phyloP scores from a whole-genome alignment of 352 stramenopile species.

The Globisporangium echinulatum region DNA sequence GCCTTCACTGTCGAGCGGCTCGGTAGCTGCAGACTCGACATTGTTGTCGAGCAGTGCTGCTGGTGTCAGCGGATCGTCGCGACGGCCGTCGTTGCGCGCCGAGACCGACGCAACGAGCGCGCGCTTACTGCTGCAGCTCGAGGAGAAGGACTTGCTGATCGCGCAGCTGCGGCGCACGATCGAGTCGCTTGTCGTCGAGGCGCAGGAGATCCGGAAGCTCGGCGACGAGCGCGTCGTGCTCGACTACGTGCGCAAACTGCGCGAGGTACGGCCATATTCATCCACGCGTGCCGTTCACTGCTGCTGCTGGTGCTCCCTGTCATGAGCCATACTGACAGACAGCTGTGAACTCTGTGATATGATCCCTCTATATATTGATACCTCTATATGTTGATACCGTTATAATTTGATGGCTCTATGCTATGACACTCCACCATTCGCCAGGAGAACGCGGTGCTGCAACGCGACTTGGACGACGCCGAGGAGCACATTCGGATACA shows the following conservation, averaged over 20 bases:
- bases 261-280: conserved; percentile 28
- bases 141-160: conserved; percentile 82
- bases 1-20: conserved; percentile 2
- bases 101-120: conserved; percentile 16
- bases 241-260: conserved; percentile 79
- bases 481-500: conserved; percentile 75
- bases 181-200: conserved; percentile 63
- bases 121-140: conserved; percentile 51
- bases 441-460: conserved; percentile 56
- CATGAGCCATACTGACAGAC: not conserved
- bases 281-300: no score
- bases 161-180: conserved; percentile 77
- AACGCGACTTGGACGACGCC: conserved; percentile 65
- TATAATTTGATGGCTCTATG: no score
- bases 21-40: not conserved
- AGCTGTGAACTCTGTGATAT: not conserved
- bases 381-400: no score
- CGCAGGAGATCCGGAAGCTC: conserved; percentile 70
- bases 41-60: not conserved
- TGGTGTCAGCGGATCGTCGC: not conserved
- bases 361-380: no score
- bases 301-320: not conserved
- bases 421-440: no score
- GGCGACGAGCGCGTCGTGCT: conserved; percentile 76
- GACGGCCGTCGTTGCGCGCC: conserved; percentile 1